A percentile compares a stretch with the other conserved stretches of the same genome.
Evolutionary conservation across 2,329 filamentous ascomycete genomes (phyloP).

Genomic region (Dactylella cylindrospora): DNA sequence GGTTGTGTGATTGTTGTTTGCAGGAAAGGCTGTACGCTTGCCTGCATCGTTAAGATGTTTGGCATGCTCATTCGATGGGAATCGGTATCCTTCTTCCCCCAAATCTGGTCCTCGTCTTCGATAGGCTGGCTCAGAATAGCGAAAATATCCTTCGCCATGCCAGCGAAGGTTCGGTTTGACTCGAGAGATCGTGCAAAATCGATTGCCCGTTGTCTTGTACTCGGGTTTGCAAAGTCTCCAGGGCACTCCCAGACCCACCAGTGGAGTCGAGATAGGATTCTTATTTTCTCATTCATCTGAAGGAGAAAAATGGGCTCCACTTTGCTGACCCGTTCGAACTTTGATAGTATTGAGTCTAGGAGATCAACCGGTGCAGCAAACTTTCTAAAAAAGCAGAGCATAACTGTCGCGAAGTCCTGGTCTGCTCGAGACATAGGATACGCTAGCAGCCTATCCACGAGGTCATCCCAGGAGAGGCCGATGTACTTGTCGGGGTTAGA

Average conservation of each 20-base stretch:
- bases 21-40: constrained; percentile 11
- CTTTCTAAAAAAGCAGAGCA: constrained; percentile 89
- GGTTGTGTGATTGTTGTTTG: constrained; percentile 4
- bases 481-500: constrained; percentile 20
- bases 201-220: constrained; percentile 70
- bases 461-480: constrained; percentile 58
- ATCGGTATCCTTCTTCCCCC: constrained; percentile 79
- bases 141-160: constrained; percentile 81
- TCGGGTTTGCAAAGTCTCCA: constrained; percentile 82
- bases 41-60: constrained; percentile 25
- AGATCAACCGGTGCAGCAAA: constrained; percentile 81
- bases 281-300: constrained; percentile 76
- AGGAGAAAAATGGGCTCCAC: constrained; percentile 70
- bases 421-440: constrained; percentile 84
- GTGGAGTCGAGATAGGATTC: constrained; percentile 79
- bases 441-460: constrained; percentile 83
- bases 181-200: constrained; percentile 76
- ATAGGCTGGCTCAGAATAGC: constrained; percentile 69
- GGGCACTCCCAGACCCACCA: constrained; percentile 90
- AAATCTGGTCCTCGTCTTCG: constrained; percentile 88
- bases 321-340: constrained; percentile 70
- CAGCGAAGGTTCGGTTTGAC: constrained; percentile 75
- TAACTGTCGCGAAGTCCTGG: constrained; percentile 81
- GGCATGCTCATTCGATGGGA: constrained; percentile 51
- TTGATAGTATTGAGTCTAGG: constrained; percentile 73